Evolutionary conservation across 345 rosid species (phyloP).

Genomic region (Acer yangbiense): DNA sequence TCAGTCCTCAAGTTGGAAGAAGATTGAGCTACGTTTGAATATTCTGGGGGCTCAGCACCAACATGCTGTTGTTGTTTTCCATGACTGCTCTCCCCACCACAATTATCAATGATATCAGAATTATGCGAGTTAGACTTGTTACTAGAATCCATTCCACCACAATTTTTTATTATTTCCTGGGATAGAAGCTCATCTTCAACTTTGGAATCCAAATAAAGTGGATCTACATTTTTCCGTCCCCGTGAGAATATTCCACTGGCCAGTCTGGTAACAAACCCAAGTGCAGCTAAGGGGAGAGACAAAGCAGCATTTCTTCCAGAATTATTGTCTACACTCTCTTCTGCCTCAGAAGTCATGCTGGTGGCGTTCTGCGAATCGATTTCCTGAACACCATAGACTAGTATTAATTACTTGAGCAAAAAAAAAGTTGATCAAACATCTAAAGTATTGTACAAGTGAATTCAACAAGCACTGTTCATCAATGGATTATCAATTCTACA

Average conservation of each 20-base stretch:
- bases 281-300: conserved; percentile 84
- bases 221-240: conserved; percentile 55
- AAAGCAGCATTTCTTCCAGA: conserved; percentile 72
- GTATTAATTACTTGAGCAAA: conserved; percentile 24
- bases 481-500: not conserved
- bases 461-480: conserved; percentile 11
- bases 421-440: conserved; percentile 9
- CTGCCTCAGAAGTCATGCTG: conserved; percentile 44
- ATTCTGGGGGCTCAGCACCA: conserved; percentile 31
- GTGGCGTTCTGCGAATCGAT: conserved; percentile 37
- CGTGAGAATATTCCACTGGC: conserved; percentile 88
- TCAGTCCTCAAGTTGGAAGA: conserved; percentile 35
- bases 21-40: conserved; percentile 38
- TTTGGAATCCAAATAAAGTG: conserved; percentile 42
- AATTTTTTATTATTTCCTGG: conserved; percentile 27
- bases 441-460: not conserved
- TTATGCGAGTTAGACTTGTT: conserved; percentile 50
- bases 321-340: conserved; percentile 40
- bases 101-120: conserved; percentile 35
- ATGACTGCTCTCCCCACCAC: conserved; percentile 34
- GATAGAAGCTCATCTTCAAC: conserved; percentile 47
- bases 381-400: conserved; percentile 48
- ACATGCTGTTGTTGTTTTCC: conserved; percentile 33
- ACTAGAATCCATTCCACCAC: conserved; percentile 40
- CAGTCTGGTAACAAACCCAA: conserved; percentile 78